phyloP scores from a whole-genome alignment of 352 stramenopile genomes.

The Globisporangium parvum region DNA sequence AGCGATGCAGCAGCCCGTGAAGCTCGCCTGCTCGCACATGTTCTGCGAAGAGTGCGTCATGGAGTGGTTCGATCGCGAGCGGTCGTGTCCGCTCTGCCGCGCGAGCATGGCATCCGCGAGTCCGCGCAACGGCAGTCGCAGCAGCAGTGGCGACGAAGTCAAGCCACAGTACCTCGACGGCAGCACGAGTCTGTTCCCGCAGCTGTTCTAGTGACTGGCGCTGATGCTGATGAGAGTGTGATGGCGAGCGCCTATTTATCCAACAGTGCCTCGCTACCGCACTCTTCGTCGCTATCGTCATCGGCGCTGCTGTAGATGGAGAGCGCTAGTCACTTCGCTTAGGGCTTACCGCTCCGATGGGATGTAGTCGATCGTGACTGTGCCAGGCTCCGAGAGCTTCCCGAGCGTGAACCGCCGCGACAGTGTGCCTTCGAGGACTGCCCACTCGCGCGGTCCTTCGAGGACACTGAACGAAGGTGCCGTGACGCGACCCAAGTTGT shows the following conservation, averaged over 20 bases:
- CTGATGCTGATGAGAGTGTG: background rate
- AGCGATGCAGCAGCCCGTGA: conserved; percentile 58
- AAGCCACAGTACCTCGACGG: conserved; percentile 74
- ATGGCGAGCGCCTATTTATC: background rate
- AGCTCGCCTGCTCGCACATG: conserved; percentile 73
- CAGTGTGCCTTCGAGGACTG: conserved; percentile 48
- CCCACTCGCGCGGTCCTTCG: conserved; percentile 39
- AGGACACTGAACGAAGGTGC: background rate
- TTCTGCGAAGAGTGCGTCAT: conserved; percentile 83
- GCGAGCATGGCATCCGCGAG: conserved; percentile 28
- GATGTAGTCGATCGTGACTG: conserved; percentile 38
- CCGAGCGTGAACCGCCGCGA: conserved; percentile 52
- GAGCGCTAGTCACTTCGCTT: background rate
- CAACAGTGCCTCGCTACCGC: background rate
- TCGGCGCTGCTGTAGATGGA: background rate
- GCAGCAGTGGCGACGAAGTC: conserved; percentile 17
- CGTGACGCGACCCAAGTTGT: background rate
- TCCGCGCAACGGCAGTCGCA: conserved; percentile 9
- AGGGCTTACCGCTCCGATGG: background rate
- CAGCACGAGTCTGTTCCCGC: conserved; percentile 67
- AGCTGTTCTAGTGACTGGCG: conserved; percentile 25
- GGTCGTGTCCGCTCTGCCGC: conserved; percentile 72
- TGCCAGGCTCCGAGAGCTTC: conserved; percentile 38
- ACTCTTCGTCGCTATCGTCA: background rate
- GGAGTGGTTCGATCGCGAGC: conserved; percentile 81